Evolutionary conservation across 2,329 filamentous ascomycete species (phyloP).

Genomic region (Chalaropsis thielavioides): DNA sequence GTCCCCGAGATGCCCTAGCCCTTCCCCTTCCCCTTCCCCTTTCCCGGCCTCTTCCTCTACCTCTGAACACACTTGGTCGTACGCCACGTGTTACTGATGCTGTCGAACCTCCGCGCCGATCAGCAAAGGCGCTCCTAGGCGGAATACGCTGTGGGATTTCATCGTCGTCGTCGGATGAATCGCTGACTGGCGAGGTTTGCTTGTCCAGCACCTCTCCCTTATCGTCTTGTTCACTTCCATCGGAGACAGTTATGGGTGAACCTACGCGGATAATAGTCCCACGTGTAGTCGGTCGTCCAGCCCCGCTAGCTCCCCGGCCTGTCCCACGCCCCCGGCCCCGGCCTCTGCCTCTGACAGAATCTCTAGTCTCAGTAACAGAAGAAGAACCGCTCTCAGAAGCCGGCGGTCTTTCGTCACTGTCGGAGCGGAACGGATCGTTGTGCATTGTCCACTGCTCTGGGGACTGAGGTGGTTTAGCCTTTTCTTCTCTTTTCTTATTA

Average conservation of each 20-base stretch:
- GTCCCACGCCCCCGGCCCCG: neutral
- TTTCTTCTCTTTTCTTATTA: neutral
- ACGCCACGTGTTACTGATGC: neutral
- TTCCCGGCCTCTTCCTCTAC: neutral
- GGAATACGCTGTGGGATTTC: neutral
- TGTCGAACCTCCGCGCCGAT: neutral
- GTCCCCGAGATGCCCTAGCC: neutral
- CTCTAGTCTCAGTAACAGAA: neutral
- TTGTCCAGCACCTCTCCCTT: neutral
- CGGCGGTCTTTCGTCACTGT: neutral
- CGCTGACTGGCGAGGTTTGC: neutral
- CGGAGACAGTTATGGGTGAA: neutral
- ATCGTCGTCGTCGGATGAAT: neutral
- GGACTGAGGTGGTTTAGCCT: neutral
- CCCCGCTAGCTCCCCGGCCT: neutral
- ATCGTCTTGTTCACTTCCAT: neutral
- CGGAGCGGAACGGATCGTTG: neutral
- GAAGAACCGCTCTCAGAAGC: neutral
- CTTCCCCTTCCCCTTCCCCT: neutral
- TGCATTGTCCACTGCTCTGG: conserved; percentile 4
- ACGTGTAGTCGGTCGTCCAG: neutral
- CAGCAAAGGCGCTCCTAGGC: neutral
- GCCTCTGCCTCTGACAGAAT: neutral
- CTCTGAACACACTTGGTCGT: neutral
- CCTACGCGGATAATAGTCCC: neutral